phyloP scores from a whole-genome alignment of 345 rosid species.

The Eutrema yunnanense region DNA sequence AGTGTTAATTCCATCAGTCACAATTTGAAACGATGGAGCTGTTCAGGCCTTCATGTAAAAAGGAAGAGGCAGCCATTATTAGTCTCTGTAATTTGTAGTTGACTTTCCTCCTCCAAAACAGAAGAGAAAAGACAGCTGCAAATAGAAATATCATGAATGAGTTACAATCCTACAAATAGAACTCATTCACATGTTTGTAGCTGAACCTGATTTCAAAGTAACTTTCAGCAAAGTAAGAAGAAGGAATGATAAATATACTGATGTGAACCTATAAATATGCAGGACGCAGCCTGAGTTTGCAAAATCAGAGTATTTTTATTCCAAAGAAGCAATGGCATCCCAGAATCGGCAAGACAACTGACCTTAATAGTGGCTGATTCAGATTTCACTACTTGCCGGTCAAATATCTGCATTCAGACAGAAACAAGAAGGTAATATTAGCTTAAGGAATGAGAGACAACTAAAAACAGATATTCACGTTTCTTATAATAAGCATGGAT shows the following conservation, averaged over 20 bases:
- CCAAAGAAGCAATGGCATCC: not conserved
- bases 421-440: no score
- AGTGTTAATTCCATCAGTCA: not conserved
- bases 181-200: not conserved
- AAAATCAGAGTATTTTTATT: not conserved
- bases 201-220: not conserved
- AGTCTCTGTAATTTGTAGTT: not conserved
- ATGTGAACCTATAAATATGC: not conserved
- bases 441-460: no score
- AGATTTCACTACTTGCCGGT: constrained; percentile 23
- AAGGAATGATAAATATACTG: constrained; percentile 2
- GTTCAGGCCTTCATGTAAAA: not conserved
- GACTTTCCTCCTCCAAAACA: not conserved
- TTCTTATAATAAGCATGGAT: not conserved
- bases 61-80: not conserved
- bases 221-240: not conserved
- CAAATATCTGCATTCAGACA: no score
- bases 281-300: not conserved
- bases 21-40: not conserved
- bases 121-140: not conserved
- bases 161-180: not conserved
- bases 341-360: not conserved
- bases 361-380: constrained; percentile 72
- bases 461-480: no score
- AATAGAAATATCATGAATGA: constrained; percentile 4